phyloP scores from a whole-genome alignment of 768 basidiomycete genomes.

The Termitomyces bulborhizus region DNA sequence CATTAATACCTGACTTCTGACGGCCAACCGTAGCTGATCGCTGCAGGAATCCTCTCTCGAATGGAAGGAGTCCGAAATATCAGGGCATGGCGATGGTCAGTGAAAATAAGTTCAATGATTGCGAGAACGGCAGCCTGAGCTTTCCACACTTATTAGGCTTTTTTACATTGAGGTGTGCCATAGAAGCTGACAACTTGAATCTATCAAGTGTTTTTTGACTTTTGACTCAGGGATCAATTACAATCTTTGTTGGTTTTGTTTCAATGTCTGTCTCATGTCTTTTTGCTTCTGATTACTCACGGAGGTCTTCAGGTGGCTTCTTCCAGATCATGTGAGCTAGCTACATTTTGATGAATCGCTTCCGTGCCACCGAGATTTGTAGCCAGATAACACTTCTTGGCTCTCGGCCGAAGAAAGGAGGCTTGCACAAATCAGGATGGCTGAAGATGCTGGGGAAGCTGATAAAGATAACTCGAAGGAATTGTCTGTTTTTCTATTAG shows the following conservation, averaged over 20 bases:
- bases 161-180: conserved; percentile 58
- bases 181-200: background rate
- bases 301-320: conserved; percentile 35
- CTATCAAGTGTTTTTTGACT: background rate
- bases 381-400: conserved; percentile 64
- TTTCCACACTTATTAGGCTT: conserved; percentile 33
- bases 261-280: conserved; percentile 33
- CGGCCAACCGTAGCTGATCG: conserved; percentile 42
- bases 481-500: conserved; percentile 34
- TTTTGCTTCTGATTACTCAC: background rate
- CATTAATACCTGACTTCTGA: background rate
- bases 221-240: conserved; percentile 48
- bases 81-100: conserved; percentile 63
- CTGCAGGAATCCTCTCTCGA: conserved; percentile 60
- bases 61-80: conserved; percentile 67
- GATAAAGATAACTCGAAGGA: conserved; percentile 50
- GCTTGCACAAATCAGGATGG: conserved; percentile 56
- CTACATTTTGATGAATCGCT: background rate
- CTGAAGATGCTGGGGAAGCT: conserved; percentile 64
- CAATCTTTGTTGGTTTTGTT: conserved; percentile 51
- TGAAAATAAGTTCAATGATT: background rate
- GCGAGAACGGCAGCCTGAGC: background rate
- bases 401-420: conserved; percentile 40
- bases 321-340: conserved; percentile 51
- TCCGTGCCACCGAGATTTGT: background rate